Percentiles rank a stretch among this genome's conserved stretches.
These are phyloP conservation scores for Exserohilum turcica DNA, from an alignment of 2,329 filamentous ascomycete genomes.

Conservation along the genomic window DNA sequence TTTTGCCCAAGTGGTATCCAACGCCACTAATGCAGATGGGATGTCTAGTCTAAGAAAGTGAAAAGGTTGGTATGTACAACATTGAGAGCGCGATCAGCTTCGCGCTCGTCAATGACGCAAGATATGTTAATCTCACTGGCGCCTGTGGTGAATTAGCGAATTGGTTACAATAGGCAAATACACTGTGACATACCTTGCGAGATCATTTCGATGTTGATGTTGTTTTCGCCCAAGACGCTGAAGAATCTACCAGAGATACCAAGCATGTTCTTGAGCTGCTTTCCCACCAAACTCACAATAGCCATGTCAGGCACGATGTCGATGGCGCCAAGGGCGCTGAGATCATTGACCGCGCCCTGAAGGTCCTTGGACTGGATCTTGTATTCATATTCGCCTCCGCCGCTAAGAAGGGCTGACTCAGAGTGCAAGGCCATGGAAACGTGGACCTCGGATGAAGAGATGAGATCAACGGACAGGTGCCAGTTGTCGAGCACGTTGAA, in stretches of 20 bases:
- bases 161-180: not conserved
- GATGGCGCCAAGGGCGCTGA: constrained; percentile 83
- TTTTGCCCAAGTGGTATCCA: constrained; percentile 30
- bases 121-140: constrained; percentile 99
- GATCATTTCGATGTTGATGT: constrained; percentile 99
- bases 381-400: constrained; percentile 54
- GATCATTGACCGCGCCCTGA: constrained; percentile 65
- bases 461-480: constrained; percentile 90
- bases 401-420: constrained; percentile 62
- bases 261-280: constrained; percentile 95
- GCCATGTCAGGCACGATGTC: constrained; percentile 92
- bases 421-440: constrained; percentile 96
- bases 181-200: constrained; percentile 74
- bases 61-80: constrained; percentile 96
- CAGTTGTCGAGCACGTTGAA: constrained; percentile 89
- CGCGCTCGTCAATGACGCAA: constrained; percentile 90
- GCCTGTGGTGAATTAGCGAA: constrained; percentile 58
- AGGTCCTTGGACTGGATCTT: constrained; percentile 55
- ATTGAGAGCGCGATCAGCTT: constrained; percentile 92
- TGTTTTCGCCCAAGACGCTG: constrained; percentile 87
- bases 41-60: constrained; percentile 78
- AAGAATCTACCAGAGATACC: constrained; percentile 96
- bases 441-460: constrained; percentile 95
- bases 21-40: constrained; percentile 36
- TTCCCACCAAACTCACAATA: constrained; percentile 91